phyloP scores from a whole-genome alignment of 768 basidiomycete genomes.

The Agaricus subrufescens region DNA sequence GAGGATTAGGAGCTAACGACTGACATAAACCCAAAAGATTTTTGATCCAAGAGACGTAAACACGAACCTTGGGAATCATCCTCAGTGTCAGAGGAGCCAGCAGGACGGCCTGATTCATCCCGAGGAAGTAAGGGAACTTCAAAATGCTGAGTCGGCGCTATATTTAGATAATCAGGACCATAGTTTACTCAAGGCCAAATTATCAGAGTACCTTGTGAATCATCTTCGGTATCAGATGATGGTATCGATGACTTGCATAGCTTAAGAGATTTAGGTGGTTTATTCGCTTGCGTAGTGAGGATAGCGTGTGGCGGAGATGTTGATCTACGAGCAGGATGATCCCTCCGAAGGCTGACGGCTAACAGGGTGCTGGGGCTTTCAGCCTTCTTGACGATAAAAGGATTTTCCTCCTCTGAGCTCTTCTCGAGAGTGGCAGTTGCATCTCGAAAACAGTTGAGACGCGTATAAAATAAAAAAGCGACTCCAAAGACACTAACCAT shows the following conservation, averaged over 20 bases:
- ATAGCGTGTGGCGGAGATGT: neutral
- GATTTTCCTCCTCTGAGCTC: neutral
- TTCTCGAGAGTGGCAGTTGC: neutral
- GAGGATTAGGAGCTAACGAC: neutral
- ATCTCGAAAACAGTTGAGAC: neutral
- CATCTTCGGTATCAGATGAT: constrained; percentile 20
- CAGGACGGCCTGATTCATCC: neutral
- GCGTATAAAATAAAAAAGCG: neutral
- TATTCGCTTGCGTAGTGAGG: neutral
- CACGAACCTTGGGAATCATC: constrained; percentile 8
- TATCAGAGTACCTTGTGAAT: constrained; percentile 12
- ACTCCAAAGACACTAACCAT: neutral
- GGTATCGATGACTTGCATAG: neutral
- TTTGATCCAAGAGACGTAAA: neutral
- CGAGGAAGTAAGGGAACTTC: neutral
- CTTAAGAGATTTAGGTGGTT: neutral
- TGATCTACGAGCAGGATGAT: neutral
- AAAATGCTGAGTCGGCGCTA: neutral
- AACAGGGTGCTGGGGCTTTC: neutral
- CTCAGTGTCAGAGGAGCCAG: constrained; percentile 12
- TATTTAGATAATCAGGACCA: neutral
- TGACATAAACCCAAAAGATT: neutral
- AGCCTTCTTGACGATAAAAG: neutral
- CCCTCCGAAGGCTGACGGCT: neutral
- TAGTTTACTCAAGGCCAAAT: neutral